Evolutionary conservation across 2,329 filamentous ascomycete species (phyloP), one percentile per base, ranked within the genome.

Genomic region (Xylariaceae sp.): DNA sequence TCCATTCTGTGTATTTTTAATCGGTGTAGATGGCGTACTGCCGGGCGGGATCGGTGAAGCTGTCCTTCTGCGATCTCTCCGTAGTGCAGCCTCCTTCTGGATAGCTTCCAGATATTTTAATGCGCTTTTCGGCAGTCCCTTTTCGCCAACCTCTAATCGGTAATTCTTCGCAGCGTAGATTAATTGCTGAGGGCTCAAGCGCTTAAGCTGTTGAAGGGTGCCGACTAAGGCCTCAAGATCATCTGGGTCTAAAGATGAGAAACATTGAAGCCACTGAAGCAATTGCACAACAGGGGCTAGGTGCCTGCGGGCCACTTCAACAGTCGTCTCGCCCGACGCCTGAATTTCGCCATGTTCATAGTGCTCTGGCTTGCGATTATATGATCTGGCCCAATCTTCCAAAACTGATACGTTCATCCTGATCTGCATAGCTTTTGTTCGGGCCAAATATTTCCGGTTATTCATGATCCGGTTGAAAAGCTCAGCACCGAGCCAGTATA

Each of bases 381-480:
- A 98, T 14, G 81, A 78, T 22, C 92, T 80, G 2, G 93, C 92
- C 93, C 93, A 98, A 62, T 98, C 93, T 66, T 98, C 93, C 17
- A 98, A 73, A 6, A 84, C 85, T 1, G 93, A 97, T 6, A 98
- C 83, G 64, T 98, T 98, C 91, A 98, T 97, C 55, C 93, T 88
- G 57, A 98, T 97, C 65, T 98, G 93, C 93, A 98, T 98, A 3
- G 93, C 93, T 67, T 98, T 98, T 16, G 93, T 98, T 42, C 93
- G 80, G 5, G 93, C 92, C 8, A 98, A 76, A 61, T 96, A 98
- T 64, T 92, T 91, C 54, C 89, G 82, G 61, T 94, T 96, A 22
- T 88, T 92, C 88, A 98, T 95, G 66, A 98, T 88, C 47, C 92
- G 86, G 66, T 98, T 98, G 72, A 98, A 98, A 7, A 97, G 80